A percentile compares a stretch with the other conserved stretches of the same genome.
Conservation (phyloP, 225 moss, liverwort and hornwort species). For the Takakia lepidozioides region DNA sequence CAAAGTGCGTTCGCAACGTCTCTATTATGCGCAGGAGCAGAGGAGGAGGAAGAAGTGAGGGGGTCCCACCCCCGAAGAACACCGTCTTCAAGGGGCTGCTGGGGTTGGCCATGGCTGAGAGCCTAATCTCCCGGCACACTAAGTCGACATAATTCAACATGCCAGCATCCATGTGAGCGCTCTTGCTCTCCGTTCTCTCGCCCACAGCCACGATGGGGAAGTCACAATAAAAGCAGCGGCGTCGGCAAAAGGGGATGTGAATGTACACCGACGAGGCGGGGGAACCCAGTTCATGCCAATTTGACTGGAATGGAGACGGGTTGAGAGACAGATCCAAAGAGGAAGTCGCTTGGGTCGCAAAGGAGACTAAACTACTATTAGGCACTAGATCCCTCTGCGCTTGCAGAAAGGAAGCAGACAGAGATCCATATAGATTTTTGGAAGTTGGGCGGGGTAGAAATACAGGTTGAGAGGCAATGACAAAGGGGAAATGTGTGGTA, state of each 20-base stretch:
- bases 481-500: too few species aligned
- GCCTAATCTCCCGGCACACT: slow-evolving; percentile 73
- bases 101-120: slow-evolving; percentile 29
- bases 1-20: slow-evolving; percentile 35
- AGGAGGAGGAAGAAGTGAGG: slow-evolving; percentile 65
- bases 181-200: slow-evolving; percentile 48
- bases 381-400: too few species aligned
- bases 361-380: too few species aligned
- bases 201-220: slow-evolving; percentile 85
- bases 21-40: slow-evolving; percentile 61
- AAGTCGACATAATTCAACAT: slow-evolving; percentile 80
- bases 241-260: slow-evolving; percentile 86
- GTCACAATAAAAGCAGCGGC: slow-evolving; percentile 94
- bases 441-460: too few species aligned
- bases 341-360: too few species aligned
- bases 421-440: too few species aligned
- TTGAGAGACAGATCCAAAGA: too few species aligned
- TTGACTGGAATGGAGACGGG: too few species aligned
- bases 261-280: slow-evolving; percentile 67
- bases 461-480: too few species aligned
- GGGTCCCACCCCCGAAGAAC: slow-evolving; percentile 95
- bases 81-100: slow-evolving; percentile 48
- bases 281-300: slow-evolving; percentile 6
- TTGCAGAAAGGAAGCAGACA: too few species aligned
- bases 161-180: slow-evolving; percentile 39